Evolutionary conservation across 2,329 filamentous ascomycete species (phyloP), one percentile per base, ranked within the genome.

Genomic region (Furcasterigmium furcatum): DNA sequence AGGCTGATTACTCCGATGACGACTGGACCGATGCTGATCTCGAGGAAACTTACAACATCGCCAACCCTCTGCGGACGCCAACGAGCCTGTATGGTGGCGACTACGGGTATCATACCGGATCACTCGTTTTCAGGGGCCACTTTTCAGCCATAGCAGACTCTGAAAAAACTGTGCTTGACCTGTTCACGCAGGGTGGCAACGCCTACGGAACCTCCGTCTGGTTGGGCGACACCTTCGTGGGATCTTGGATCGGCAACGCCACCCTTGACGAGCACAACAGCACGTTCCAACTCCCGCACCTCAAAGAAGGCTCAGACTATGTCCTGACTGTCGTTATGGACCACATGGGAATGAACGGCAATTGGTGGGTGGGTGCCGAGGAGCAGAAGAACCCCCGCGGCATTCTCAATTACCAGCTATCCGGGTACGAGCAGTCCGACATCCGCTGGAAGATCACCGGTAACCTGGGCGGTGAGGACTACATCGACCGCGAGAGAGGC

Each of bases 21-120:
- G 76, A 73, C 1, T 65, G 70, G 46, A 70, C 69, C 3, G 64
- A 63, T n/a, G 67, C 66, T 5, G 63, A 65, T 10, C 62, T 73
- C 10, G 58, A 61, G 8, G 41, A 19, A 19, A 57, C 56, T 4
- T 50, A 48, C 44, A 59, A 58, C 41, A 50, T 53, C 10, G 47
- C 44, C 6, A 42, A 47, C 34, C 58, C 66, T 9, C 60, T 73
- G 4, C 64, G 80, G 5, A 88, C 85, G 0, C 83, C 85, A 0
- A 78, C 74, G 0, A 79, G 76, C 2, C 73, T 89, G 1, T 88
- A 84, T 57, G 72, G 74, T 2, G 77, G 76, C 38, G 85, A 89
- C 63, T 89, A 89, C 57, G 85, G 85, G 20, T 89, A 79, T 66
- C 73, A 86, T 59, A 76, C 79, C 1, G 84, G 85, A 18, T 76